Base-by-base conservation (phyloP, 2,329 filamentous ascomycete genomes). In the Ceratocystis colombiana region DNA sequence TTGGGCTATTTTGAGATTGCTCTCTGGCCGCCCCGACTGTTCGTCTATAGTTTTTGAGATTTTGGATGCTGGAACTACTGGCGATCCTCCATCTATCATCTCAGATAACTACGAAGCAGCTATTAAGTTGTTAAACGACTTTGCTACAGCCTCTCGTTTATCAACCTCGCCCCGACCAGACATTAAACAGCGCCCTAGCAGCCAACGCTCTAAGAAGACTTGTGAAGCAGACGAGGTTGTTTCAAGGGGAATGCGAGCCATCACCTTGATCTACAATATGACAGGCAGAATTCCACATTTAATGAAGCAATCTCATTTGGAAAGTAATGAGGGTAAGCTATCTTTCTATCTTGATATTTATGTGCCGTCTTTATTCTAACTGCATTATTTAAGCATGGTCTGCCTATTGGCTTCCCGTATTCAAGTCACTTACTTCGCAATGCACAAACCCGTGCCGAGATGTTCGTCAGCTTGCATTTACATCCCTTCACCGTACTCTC, bases 331-430 rank as follows among this genome's bases (percentile, higher is more conserved):
- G 80, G 88, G 88, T 89, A 76, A 68, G 79, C 25, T n/a, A 12
- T 70, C 1, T 22, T 48, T 3, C 17, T 2, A 15, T 20, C 1
- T 8, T 41, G 33, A 17, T 12, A 25, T 10, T 22, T 20, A 5
- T 41, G 10, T 15, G 37, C 12, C 37, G 10, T 41, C 1, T 15
- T 41, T 41, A 15, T 41, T 41, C n/a, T 53, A 12, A 6, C 15
- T 62, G 22, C 7, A 30, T 44, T 48, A 46, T 71, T 62, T 17
- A 61, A 89, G 94, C 94, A 15, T 99, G 94, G 94, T 91, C 90
- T 63, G 90, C 94, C 7, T 99, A 99, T 75, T 99, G 94, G 94
- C 87, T 92, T 15, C 94, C 93, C 1, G 91, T 99, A 30, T 94
- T 99, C 76, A 85, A 90, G 71, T 89, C 90, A 5, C 78, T 99